Conservation (phyloP, 345 rosid species). For the Eucalyptus caleyi region DNA sequence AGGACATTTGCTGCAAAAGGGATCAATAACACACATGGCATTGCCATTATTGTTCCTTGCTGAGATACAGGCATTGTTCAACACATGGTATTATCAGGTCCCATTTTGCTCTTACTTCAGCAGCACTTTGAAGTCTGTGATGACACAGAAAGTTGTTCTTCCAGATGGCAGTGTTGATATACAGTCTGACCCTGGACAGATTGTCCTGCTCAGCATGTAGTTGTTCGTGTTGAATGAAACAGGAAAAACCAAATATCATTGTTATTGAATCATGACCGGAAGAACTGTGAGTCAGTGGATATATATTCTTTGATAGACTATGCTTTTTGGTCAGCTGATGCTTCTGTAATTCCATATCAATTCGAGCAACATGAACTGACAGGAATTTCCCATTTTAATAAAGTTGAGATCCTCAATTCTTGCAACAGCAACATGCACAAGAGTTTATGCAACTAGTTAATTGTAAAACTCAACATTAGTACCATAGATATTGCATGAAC, state of each 20-base stretch:
- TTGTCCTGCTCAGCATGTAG: neutral
- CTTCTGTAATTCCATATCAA: neutral
- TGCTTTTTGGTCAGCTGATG: neutral
- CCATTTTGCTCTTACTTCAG: neutral
- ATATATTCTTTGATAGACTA: neutral
- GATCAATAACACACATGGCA: neutral
- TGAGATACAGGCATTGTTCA: neutral
- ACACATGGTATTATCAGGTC: neutral
- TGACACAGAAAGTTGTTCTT: neutral
- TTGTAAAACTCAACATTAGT: neutral
- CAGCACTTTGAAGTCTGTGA: neutral
- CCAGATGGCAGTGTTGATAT: neutral
- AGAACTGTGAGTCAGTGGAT: neutral
- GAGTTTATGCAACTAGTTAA: neutral
- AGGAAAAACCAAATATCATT: neutral
- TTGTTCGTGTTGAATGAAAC: neutral
- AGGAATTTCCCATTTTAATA: neutral
- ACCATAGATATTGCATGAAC: neutral
- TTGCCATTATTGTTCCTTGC: neutral
- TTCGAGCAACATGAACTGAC: neutral
- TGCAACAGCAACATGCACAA: neutral
- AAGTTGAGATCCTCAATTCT: neutral
- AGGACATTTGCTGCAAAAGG: neutral
- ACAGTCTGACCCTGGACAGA: neutral
- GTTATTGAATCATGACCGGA: neutral